phyloP scores from a whole-genome alignment of 2,329 filamentous ascomycete genomes.

The Beauveria rudraprayagi region DNA sequence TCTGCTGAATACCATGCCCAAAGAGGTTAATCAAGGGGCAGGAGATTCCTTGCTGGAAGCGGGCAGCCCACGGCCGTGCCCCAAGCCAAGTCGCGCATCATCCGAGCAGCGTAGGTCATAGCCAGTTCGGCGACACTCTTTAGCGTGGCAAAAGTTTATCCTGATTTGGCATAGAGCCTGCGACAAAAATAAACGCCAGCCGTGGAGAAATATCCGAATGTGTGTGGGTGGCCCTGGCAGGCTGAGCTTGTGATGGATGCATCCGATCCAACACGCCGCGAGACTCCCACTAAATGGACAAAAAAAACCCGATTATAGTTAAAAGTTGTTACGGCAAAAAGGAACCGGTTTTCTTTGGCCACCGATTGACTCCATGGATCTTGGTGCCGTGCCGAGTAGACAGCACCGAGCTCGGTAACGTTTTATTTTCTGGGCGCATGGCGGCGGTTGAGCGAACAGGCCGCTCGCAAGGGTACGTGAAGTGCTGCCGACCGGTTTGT shows the following conservation, averaged over 20 bases:
- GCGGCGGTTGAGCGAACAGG: background rate
- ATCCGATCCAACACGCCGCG: background rate
- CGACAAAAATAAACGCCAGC: background rate
- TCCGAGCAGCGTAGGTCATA: conserved; percentile 3
- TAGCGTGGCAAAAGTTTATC: background rate
- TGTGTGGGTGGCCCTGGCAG: background rate
- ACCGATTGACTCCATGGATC: too few species aligned
- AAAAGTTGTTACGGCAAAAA: too few species aligned
- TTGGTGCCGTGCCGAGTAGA: background rate
- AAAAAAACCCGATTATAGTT: too few species aligned
- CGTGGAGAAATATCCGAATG: background rate
- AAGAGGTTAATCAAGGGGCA: conserved; percentile 1
- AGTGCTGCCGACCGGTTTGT: background rate
- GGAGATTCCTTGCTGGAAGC: background rate
- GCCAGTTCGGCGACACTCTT: background rate
- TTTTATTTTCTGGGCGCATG: background rate
- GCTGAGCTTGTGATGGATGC: background rate
- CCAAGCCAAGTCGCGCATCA: background rate
- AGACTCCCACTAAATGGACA: background rate
- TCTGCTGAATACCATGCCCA: background rate
- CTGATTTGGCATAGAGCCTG: background rate
- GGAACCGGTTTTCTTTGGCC: too few species aligned
- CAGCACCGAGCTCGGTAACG: background rate
- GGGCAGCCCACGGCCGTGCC: background rate
- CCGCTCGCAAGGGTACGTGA: background rate